Conservation (phyloP, 108 stramenopile species). For the Chaetoceros tenuissimus region DNA sequence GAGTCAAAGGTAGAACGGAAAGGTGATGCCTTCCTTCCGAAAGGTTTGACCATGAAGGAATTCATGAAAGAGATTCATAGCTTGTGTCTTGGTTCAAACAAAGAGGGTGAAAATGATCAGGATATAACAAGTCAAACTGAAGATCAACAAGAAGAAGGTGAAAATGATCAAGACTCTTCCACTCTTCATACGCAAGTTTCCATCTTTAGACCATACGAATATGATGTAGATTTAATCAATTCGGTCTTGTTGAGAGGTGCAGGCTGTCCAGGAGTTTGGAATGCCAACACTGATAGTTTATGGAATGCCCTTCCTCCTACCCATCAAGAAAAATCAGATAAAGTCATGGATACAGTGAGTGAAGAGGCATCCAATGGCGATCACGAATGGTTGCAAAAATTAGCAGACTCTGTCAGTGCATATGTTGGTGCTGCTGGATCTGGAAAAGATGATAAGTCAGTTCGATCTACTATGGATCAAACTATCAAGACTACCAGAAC, state of each 20-base stretch:
- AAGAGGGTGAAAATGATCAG: conserved; percentile 5
- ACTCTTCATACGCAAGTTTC: neutral
- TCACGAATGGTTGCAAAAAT: conserved; percentile 63
- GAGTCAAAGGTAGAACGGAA: neutral
- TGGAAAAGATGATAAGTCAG: neutral
- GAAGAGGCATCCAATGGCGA: conserved; percentile 30
- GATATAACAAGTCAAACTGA: too few relatives aligned
- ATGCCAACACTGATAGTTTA: conserved; percentile 64
- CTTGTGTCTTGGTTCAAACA: conserved; percentile 21
- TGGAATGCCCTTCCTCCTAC: conserved; percentile 53
- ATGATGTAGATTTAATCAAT: conserved; percentile 72
- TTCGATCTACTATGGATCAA: neutral
- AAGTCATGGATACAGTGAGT: neutral
- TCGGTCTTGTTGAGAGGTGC: conserved; percentile 66
- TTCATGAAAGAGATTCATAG: conserved; percentile 19
- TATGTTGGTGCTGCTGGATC: neutral
- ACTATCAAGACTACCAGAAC: neutral
- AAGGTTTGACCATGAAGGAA: conserved; percentile 21
- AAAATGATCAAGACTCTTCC: neutral
- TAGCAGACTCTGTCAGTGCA: conserved; percentile 45
- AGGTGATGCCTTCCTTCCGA: neutral
- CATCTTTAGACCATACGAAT: conserved; percentile 40
- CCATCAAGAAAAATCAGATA: neutral
- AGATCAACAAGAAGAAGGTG: conserved; percentile 3
- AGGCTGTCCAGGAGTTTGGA: conserved; percentile 76